Evolutionary conservation across 345 rosid genomes (phyloP).

Genomic region (Gossypium bickii): DNA sequence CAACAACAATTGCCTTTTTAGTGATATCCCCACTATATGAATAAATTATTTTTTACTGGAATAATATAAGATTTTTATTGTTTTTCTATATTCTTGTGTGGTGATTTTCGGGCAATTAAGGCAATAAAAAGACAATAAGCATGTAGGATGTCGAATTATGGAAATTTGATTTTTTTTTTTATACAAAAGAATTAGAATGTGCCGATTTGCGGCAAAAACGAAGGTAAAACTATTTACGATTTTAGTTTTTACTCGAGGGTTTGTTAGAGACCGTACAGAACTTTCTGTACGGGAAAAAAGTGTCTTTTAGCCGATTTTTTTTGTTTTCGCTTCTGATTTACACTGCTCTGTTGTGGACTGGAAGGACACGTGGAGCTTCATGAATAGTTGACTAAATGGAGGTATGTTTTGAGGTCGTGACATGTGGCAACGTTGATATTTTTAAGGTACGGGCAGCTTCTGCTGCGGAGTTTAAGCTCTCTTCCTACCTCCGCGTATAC

Average conservation of each 20-base stretch:
- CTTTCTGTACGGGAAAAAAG: not conserved
- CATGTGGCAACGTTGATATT: slow-evolving; percentile 61
- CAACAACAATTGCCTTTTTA: not conserved
- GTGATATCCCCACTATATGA: not conserved
- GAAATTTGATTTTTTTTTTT: not conserved
- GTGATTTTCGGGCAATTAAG: no score
- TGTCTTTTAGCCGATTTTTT: not conserved
- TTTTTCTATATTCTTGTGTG: not conserved
- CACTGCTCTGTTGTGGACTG: not conserved
- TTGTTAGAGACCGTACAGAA: not conserved
- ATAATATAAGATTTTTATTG: not conserved
- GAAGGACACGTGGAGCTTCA: slow-evolving; percentile 61
- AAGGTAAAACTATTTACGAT: not conserved
- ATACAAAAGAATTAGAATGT: slow-evolving; percentile 1
- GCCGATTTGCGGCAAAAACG: not conserved
- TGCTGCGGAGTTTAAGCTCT: slow-evolving; percentile 67
- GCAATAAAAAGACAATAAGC: not conserved
- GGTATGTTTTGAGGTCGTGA: slow-evolving; percentile 78
- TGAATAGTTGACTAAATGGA: slow-evolving; percentile 67
- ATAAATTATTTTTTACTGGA: not conserved
- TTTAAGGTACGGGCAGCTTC: slow-evolving; percentile 55
- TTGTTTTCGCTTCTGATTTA: not conserved
- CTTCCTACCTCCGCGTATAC: slow-evolving; percentile 75
- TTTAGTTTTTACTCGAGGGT: not conserved
- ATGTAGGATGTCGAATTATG: not conserved